Percentiles rank a stretch among this genome's conserved stretches.
These are phyloP conservation scores for Chlorophyllum brunneum DNA, from an alignment of 768 basidiomycete species.

Conservation along the genomic window DNA sequence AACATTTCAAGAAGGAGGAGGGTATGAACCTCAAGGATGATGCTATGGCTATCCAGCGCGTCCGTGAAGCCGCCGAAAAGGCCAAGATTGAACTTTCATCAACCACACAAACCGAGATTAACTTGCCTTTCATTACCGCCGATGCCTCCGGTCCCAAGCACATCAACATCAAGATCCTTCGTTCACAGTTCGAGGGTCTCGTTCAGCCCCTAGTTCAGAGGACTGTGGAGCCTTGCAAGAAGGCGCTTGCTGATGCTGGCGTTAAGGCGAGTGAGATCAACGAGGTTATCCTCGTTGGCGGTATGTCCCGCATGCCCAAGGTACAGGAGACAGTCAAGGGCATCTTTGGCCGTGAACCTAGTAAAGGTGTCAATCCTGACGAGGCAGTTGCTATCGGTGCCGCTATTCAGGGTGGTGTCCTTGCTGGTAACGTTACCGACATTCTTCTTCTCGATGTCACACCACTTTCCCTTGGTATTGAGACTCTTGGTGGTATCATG, in stretches of 20 bases:
- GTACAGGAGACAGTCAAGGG: slow-evolving; percentile 91
- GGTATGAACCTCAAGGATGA: slow-evolving; percentile 81
- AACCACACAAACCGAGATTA: slow-evolving; percentile 93
- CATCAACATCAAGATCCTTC: slow-evolving; percentile 87
- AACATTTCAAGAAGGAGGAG: slow-evolving; percentile 92
- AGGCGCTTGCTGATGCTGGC: slow-evolving; percentile 91
- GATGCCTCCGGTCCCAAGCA: slow-evolving; percentile 95
- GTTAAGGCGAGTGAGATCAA: slow-evolving; percentile 91
- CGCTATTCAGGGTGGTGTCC: slow-evolving; percentile 96
- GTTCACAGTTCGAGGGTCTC: slow-evolving; percentile 87
- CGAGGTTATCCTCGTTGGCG: slow-evolving; percentile 97
- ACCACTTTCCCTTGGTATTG: slow-evolving; percentile 94
- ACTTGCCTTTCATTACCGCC: slow-evolving; percentile 97
- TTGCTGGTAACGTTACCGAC: slow-evolving; percentile 94
- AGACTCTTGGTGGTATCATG: slow-evolving; percentile 99
- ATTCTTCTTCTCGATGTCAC: slow-evolving; percentile 94
- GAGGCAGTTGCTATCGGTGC: slow-evolving; percentile 99
- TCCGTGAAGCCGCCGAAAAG: slow-evolving; percentile 99
- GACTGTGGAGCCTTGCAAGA: slow-evolving; percentile 95
- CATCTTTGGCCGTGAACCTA: slow-evolving; percentile 94
- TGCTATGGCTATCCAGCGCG: slow-evolving; percentile 96
- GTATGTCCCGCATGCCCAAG: slow-evolving; percentile 97
- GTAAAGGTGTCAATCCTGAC: slow-evolving; percentile 99
- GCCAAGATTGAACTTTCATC: slow-evolving; percentile 98
- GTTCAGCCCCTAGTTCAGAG: slow-evolving; percentile 80